Base-by-base conservation (phyloP, 1,284 basidiomycete species). In the Ceratobasidium sp. region DNA sequence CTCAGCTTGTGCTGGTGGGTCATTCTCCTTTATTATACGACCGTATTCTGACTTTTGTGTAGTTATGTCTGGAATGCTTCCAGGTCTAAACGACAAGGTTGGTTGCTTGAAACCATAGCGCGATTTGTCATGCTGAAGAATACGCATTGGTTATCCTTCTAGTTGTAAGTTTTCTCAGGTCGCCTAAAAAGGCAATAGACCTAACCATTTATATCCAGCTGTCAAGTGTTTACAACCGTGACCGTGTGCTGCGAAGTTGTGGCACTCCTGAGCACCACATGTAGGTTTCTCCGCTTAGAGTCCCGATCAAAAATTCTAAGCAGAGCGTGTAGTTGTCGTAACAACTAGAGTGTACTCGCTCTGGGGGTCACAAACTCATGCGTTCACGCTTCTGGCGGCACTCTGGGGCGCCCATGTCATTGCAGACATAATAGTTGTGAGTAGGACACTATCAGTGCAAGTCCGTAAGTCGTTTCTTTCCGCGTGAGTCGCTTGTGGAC, bases 311-410 rank as follows among this genome's bases (percentile, higher is more conserved):
- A 62, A 62, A 38, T 50, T 74, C n/a, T 56, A 15, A 56, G 38
- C 23, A 17, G 5, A 62, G 28, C 12, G n/a, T 65, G n/a, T n/a
- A 74, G 71, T 74, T 26, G 71, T 74, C 26, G 71, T 74, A 28
- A 74, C 71, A n/a, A 74, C 71, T 6, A 28, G 71, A 62, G 71
- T 54, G n/a, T 65, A 74, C 33, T 42, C 71, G n/a, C 61, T 74
- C 46, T 74, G 71, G 71, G 59, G 71, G 1, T 38, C 42, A 10
- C 61, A 74, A 5, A 56, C 42, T 23, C 46, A 74, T 26, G 44
- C 46, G 28, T 74, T 74, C 38, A 40, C 46, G 12, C n/a, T 64
- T 13, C 42, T 74, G 26, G 71, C 59, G 33, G 48, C 17, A 2
- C 33, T 74, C 10, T 74, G 71, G 71, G 46, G 57, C 57, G 61